Conservation (phyloP, 768 basidiomycete species). For the Podaxis sp. region DNA sequence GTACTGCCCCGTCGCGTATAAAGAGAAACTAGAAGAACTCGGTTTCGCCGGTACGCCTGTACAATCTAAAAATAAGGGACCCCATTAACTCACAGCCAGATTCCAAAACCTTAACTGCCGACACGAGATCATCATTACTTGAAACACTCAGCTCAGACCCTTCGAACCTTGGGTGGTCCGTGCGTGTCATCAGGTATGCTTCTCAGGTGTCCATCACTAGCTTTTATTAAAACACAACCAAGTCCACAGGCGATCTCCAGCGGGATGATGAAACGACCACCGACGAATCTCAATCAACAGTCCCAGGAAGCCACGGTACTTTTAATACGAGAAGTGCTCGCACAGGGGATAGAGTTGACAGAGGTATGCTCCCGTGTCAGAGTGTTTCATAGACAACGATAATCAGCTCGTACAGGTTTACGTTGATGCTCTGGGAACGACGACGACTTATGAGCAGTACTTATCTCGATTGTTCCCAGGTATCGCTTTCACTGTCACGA, state of each 20-base stretch:
- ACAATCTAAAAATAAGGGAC: not conserved
- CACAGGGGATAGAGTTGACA: conserved; percentile 74
- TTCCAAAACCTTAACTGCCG: conserved; percentile 85
- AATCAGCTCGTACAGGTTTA: conserved; percentile 58
- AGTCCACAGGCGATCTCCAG: conserved; percentile 91
- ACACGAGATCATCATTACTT: conserved; percentile 64
- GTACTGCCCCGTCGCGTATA: conserved; percentile 82
- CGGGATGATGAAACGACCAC: conserved; percentile 85
- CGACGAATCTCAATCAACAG: conserved; percentile 85
- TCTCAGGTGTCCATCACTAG: not conserved
- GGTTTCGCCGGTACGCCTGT: conserved; percentile 82
- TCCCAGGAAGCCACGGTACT: conserved; percentile 87
- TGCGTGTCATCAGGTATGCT: conserved; percentile 66
- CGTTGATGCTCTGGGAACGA: conserved; percentile 92
- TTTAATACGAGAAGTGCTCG: conserved; percentile 83
- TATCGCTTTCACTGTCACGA: conserved; percentile 84
- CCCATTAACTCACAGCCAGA: conserved; percentile 46
- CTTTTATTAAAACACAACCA: conserved; percentile 5
- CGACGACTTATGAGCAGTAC: conserved; percentile 81
- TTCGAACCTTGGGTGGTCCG: conserved; percentile 76
- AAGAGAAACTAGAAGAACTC: conserved; percentile 68
- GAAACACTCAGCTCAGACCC: conserved; percentile 69
- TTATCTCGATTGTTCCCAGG: conserved; percentile 80
- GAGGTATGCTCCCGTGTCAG: conserved; percentile 48
- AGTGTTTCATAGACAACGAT: not conserved